Evolutionary conservation across 306 rosid genomes (phyloP).

Genomic region (Quercus parvula): DNA sequence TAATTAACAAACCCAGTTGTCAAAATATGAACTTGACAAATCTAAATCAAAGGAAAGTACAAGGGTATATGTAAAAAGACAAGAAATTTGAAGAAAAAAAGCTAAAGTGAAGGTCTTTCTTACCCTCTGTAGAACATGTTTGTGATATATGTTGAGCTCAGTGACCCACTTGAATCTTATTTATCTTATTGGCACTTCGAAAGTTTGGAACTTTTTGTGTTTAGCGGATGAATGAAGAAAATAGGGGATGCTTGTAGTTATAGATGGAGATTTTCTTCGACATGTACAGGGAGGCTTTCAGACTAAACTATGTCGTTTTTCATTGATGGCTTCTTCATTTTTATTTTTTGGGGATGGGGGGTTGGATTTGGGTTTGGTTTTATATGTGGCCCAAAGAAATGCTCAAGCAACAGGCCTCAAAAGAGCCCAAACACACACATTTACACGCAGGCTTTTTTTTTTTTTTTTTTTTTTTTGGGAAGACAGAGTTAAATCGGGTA

Average conservation of each 20-base stretch:
- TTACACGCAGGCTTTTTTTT: no score
- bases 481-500: no score
- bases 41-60: not conserved
- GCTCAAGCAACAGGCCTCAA: no score
- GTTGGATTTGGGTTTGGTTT: not conserved
- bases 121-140: slow-evolving; percentile 65
- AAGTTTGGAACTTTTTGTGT: not conserved
- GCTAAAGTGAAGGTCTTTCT: not conserved
- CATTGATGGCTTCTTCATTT: no score
- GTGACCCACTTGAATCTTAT: not conserved
- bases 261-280: not conserved
- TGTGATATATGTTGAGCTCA: not conserved
- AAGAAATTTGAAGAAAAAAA: not conserved
- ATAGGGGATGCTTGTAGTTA: not conserved
- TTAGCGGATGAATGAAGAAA: not conserved
- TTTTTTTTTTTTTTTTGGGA: no score
- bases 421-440: no score
- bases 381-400: not conserved
- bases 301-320: not conserved
- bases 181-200: not conserved
- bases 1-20: not conserved
- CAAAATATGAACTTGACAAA: slow-evolving; percentile 1
- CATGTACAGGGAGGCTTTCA: not conserved
- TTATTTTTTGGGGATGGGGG: not conserved
- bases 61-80: not conserved